Evolutionary conservation across 2,329 filamentous ascomycete species (phyloP), one percentile per base, ranked within the genome.

Genomic region (Macrophomina phaseolina): DNA sequence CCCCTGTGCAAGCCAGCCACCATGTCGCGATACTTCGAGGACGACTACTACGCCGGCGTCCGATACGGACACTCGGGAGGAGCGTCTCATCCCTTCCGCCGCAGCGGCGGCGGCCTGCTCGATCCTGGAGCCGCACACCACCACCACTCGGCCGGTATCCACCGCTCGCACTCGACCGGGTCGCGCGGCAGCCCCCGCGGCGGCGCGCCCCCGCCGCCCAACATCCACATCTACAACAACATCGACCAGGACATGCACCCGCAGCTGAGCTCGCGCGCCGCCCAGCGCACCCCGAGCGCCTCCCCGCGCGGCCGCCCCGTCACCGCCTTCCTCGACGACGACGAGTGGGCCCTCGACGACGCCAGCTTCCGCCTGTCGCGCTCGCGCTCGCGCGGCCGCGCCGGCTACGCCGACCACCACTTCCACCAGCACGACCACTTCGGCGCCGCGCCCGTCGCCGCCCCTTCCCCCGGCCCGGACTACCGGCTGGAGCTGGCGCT

Each of bases 141-240:
- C 28, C 60, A 64, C 7, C 60, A 64, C 7, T 38, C 34, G 5
- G 69, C 70, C 49, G 75, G 76, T 49, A 77, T 82, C 16, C 78
- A 82, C 60, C 80, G 82, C 64, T 80, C 79, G 56, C 78, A 81
- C 67, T 83, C 81, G 16, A 77, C 78, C 49, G 81, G 82, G 52
- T 77, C 80, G 65, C 70, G 75, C 30, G 80, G 80, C 14, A 81
- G 81, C 56, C 77, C 80, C 64, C 70, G 75, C 28, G 80, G 80
- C 14, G 74, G 23, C 23, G 23, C 23, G 23, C 23, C 36, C 11
- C 36, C 36, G 36, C 36, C 74, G n/a, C 81, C 81, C 18, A 78
- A 80, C 55, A 78, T 83, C 69, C 81, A 81, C 70, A 81, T 83
- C 68, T 79, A 81, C 75, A 82, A 82, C 71, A 79, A 79, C 65